Evolutionary conservation across 306 rosid genomes (phyloP).

Genomic region (Carpinus viminea): DNA sequence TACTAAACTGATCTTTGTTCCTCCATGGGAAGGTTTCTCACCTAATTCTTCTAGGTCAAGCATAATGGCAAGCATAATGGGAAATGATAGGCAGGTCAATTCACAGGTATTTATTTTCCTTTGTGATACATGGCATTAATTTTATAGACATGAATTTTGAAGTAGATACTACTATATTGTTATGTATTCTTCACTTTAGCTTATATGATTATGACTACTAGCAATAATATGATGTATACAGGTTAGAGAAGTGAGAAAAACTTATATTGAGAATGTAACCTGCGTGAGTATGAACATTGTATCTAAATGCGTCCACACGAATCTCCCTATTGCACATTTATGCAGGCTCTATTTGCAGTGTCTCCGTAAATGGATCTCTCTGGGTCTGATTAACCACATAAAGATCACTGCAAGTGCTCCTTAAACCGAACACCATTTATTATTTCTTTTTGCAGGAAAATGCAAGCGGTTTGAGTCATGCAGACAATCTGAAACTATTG

Average conservation of each 20-base stretch:
- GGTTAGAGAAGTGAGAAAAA: not conserved
- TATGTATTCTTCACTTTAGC: not conserved
- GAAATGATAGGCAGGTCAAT: constrained; percentile 45
- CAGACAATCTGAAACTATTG: constrained; percentile 65
- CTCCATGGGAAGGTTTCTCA: constrained; percentile 99
- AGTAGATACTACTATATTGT: not conserved
- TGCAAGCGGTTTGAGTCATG: constrained; percentile 54
- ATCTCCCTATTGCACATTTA: not conserved
- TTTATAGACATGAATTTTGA: not conserved
- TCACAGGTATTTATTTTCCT: constrained; percentile 51
- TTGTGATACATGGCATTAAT: constrained; percentile 12
- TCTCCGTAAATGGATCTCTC: not conserved
- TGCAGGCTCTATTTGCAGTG: not conserved
- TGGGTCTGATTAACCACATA: not conserved
- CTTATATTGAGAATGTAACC: not conserved
- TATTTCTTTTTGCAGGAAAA: constrained; percentile 51
- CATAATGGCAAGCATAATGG: constrained; percentile 81
- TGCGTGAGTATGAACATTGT: not conserved
- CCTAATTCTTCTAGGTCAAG: constrained; percentile 94
- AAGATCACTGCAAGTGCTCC: constrained; percentile 3
- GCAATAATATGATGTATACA: not conserved
- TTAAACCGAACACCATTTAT: constrained; percentile 8
- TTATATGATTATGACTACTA: not conserved
- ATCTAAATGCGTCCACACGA: not conserved
- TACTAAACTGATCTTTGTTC: constrained; percentile 89